These are phyloP conservation scores for Trichoderma harzianum DNA, from an alignment of 2,329 filamentous ascomycete genomes.

Conservation along the genomic window DNA sequence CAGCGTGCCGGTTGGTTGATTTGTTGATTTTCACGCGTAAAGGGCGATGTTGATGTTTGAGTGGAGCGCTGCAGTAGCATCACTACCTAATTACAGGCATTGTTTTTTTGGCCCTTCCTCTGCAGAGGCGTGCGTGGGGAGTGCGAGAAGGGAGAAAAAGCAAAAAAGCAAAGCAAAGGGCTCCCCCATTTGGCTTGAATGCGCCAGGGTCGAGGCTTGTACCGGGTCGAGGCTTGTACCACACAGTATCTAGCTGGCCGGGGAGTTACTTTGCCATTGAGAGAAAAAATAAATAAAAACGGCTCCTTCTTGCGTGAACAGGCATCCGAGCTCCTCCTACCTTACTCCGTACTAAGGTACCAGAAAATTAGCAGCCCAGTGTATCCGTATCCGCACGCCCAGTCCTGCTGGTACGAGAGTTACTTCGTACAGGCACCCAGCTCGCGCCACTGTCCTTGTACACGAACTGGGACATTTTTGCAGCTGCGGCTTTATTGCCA, in stretches of 20 bases:
- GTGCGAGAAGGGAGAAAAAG: not conserved
- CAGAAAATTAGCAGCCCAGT: constrained; percentile 1
- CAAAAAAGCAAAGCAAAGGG: not conserved
- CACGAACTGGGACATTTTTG: not conserved
- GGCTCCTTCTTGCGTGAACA: not conserved
- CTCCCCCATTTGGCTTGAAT: not conserved
- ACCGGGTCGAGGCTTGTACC: constrained; percentile 7
- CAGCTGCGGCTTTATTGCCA: not conserved
- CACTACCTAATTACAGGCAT: not conserved
- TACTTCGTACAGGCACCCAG: not conserved
- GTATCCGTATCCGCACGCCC: not conserved
- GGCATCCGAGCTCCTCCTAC: not conserved
- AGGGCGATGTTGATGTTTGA: not conserved
- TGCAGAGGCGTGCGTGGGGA: constrained; percentile 9
- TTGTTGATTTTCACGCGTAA: constrained; percentile 4
- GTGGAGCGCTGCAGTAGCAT: constrained; percentile 9
- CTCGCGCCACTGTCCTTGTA: not conserved
- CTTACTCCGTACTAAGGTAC: too few relatives aligned
- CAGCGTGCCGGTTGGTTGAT: not conserved
- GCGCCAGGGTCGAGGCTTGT: constrained; percentile 2
- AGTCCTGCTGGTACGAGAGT: not conserved
- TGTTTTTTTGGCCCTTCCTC: not conserved
- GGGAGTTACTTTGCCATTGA: not conserved
- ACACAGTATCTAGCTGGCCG: not conserved
- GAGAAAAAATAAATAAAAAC: not conserved